A percentile compares a stretch with the other conserved stretches of the same genome.
Evolutionary conservation across 2,329 filamentous ascomycete genomes (phyloP).

Genomic region (Sclerotinia spermophila): DNA sequence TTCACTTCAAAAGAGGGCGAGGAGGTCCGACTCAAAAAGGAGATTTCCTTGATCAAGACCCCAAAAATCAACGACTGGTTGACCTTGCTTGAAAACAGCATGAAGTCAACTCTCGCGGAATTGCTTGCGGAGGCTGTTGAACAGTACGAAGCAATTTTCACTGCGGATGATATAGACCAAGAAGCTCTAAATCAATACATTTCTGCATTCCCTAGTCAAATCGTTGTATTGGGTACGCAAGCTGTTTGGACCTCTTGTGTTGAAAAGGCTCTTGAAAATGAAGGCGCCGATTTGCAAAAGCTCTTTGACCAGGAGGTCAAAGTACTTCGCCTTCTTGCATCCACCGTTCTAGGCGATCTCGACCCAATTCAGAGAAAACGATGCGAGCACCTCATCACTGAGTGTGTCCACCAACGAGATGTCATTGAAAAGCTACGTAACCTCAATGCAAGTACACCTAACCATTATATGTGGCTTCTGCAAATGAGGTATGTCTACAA

Average conservation of each 20-base stretch:
- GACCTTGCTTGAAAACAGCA: constrained; percentile 83
- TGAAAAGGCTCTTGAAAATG: constrained; percentile 69
- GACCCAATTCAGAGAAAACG: constrained; percentile 87
- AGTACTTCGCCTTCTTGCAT: constrained; percentile 79
- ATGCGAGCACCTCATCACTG: constrained; percentile 97
- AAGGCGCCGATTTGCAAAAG: constrained; percentile 63
- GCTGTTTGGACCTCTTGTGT: constrained; percentile 90
- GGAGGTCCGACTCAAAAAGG: constrained; percentile 78
- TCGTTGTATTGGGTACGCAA: constrained; percentile 92
- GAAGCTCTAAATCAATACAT: constrained; percentile 76
- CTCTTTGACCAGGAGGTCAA: constrained; percentile 81
- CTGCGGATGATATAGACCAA: constrained; percentile 65
- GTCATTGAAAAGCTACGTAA: constrained; percentile 82
- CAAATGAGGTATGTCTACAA: constrained; percentile 96
- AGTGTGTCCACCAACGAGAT: constrained; percentile 97
- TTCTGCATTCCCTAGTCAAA: constrained; percentile 80
- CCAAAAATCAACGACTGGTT: constrained; percentile 99
- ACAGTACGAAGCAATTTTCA: constrained; percentile 76
- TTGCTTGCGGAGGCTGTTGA: constrained; percentile 81
- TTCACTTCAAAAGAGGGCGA: constrained; percentile 97
- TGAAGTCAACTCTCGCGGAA: constrained; percentile 92
- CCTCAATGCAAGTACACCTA: constrained; percentile 67
- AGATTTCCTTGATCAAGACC: constrained; percentile 88
- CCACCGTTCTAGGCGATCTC: constrained; percentile 85
- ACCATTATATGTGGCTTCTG: constrained; percentile 87